Evolutionary conservation across 805 yeast species (phyloP), one percentile per base, ranked within the genome.

Genomic region (Saccharomycopsis capsularis): DNA sequence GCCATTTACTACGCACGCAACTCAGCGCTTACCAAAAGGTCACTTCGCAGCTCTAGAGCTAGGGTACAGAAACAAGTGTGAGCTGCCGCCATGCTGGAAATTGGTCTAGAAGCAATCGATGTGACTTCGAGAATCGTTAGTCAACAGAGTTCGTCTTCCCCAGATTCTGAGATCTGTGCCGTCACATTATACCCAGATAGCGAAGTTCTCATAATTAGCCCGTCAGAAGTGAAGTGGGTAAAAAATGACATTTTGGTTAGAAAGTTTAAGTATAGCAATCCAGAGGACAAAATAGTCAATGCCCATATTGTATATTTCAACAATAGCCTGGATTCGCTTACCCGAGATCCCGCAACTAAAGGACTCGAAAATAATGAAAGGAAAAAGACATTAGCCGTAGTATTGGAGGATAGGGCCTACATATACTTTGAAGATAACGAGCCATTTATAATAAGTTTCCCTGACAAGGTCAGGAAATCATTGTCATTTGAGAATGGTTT

Each of bases 401-500:
- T 87, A 27, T 63, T 84, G 43, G 62, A 63, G 37, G 83, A 80
- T 48, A 69, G 77, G 4, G 85, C 85, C 0, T 70, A 81, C 51
- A 71, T 86, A 1, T 86, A 82, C 60, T 75, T 75, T 48, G 63
- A 65, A 3, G 75, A 75, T 51, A 93, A 93, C 2, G 70, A 76
- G 25, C 69, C 76, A 1, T 76, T 76, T 50, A 70, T 75, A 1
- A 74, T 81, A 9, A 79, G 79, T 55, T 76, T 89, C 53, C 95
- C 96, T 0, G 85, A 88, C 55, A 66, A 68, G 4, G 72, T 85
- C 23, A 70, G 68, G 34, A 69, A 69, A 24, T 90, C 83, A 1
- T 74, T 82, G 52, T 74, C 83, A 9, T 83, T 79, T 57, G 79
- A 78, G 22, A 71, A 76, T 37, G 96, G 96, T 0, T 59, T 87